A percentile compares a stretch with the other conserved stretches of the same genome.
Evolutionary conservation across 805 yeast genomes (phyloP).

Genomic region (Candida ulmi): DNA sequence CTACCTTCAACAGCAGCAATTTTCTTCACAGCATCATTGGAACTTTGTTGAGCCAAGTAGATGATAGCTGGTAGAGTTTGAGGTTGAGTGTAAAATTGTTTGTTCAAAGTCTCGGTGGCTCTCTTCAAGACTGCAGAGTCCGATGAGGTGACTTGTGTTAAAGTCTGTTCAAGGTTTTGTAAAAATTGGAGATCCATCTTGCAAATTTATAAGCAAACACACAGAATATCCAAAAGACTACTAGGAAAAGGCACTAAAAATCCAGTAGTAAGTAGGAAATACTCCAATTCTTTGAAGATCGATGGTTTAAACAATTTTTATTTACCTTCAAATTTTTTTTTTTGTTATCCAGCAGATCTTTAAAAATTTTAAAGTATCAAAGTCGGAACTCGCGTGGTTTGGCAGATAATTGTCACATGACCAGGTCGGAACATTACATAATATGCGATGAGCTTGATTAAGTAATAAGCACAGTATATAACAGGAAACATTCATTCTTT

Average conservation of each 20-base stretch:
- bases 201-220: not conserved
- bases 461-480: no score
- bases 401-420: no score
- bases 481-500: no score
- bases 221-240: no score
- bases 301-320: no score
- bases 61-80: conserved; percentile 75
- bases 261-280: no score
- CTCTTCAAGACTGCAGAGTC: conserved; percentile 73
- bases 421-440: no score
- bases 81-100: conserved; percentile 67
- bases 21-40: conserved; percentile 71
- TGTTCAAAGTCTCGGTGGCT: conserved; percentile 70
- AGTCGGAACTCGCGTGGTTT: not conserved
- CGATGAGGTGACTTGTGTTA: conserved; percentile 76
- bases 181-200: conserved; percentile 54
- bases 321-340: not conserved
- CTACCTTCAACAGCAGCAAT: conserved; percentile 96
- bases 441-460: no score
- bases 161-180: conserved; percentile 68
- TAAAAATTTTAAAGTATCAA: no score
- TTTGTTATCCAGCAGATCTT: not conserved
- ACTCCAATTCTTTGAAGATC: no score
- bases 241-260: no score
- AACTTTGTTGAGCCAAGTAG: conserved; percentile 68